phyloP scores from a whole-genome alignment of 257 asterid genomes.

The Ballota nigra region DNA sequence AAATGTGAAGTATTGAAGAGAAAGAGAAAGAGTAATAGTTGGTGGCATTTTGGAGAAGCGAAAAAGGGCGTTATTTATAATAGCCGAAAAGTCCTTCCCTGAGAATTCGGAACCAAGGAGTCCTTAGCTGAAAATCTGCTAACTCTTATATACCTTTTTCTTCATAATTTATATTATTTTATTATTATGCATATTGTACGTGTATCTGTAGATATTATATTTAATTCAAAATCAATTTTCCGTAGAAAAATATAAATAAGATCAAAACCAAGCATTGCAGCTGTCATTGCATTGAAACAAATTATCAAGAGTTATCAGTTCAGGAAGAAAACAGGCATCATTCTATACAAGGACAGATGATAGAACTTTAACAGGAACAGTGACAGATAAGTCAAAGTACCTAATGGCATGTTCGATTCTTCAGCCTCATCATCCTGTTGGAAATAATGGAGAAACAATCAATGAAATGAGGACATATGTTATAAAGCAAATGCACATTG shows the following conservation, averaged over 20 bases:
- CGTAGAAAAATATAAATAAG: not conserved
- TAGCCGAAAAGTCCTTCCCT: conserved; percentile 89
- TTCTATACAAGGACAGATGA: conserved; percentile 13
- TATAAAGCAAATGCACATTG: conserved; percentile 1
- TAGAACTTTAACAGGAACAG: conserved; percentile 24
- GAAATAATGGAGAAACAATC: conserved; percentile 13
- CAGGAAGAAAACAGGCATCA: conserved; percentile 5
- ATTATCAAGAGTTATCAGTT: conserved; percentile 24
- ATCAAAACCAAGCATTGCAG: not conserved
- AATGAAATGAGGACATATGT: no score
- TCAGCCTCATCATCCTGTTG: conserved; percentile 79
- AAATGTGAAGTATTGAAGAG: not conserved
- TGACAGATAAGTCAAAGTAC: conserved; percentile 35
- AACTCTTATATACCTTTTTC: conserved; percentile 18
- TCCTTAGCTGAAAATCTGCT: conserved; percentile 66
- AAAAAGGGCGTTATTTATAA: conserved; percentile 57
- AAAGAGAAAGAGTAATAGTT: not conserved
- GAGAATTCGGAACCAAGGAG: conserved; percentile 59
- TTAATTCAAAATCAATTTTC: not conserved
- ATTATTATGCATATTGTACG: not conserved
- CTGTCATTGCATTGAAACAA: not conserved
- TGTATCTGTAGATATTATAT: not conserved
- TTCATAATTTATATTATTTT: not conserved
- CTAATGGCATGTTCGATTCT: conserved; percentile 53
- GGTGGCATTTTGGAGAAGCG: conserved; percentile 19